phyloP scores from a whole-genome alignment of 2,329 filamentous ascomycete genomes.

The Xylariaceae sp. region DNA sequence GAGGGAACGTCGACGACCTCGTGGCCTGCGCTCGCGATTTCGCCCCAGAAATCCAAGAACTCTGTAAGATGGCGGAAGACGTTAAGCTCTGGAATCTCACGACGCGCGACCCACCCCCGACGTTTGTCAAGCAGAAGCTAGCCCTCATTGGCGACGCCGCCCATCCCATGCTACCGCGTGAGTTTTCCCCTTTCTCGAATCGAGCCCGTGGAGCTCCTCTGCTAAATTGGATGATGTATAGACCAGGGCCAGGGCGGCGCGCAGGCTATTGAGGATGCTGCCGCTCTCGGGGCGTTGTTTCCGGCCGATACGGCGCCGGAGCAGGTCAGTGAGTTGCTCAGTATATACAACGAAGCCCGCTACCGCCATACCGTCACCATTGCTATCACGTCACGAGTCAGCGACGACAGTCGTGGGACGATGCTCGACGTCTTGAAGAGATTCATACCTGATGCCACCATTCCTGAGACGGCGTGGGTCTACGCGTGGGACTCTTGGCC shows the following conservation, averaged over 20 bases:
- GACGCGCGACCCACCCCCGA: constrained; percentile 20
- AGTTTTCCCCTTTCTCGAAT: background rate
- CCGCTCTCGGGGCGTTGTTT: constrained; percentile 18
- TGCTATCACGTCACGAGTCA: constrained; percentile 13
- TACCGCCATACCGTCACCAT: constrained; percentile 21
- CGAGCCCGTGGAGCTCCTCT: too few relatives aligned
- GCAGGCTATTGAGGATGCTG: constrained; percentile 24
- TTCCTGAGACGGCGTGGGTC: background rate
- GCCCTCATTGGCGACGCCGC: constrained; percentile 24
- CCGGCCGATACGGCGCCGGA: constrained; percentile 9
- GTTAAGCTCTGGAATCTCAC: constrained; percentile 20
- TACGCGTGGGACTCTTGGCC: constrained; percentile 9
- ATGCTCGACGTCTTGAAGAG: background rate
- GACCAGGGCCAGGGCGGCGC: constrained; percentile 24
- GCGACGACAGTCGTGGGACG: background rate
- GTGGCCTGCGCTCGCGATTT: background rate
- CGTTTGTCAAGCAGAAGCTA: constrained; percentile 20
- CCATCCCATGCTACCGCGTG: constrained; percentile 27
- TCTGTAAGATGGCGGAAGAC: constrained; percentile 20
- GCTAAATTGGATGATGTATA: too few relatives aligned
- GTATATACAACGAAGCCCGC: constrained; percentile 23
- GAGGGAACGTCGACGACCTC: constrained; percentile 13
- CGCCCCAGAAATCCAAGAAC: background rate
- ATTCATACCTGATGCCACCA: constrained; percentile 15
- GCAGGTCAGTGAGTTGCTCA: constrained; percentile 16